Evolutionary conservation across 768 basidiomycete species (phyloP).

Genomic region (Cubamyces lactineus): DNA sequence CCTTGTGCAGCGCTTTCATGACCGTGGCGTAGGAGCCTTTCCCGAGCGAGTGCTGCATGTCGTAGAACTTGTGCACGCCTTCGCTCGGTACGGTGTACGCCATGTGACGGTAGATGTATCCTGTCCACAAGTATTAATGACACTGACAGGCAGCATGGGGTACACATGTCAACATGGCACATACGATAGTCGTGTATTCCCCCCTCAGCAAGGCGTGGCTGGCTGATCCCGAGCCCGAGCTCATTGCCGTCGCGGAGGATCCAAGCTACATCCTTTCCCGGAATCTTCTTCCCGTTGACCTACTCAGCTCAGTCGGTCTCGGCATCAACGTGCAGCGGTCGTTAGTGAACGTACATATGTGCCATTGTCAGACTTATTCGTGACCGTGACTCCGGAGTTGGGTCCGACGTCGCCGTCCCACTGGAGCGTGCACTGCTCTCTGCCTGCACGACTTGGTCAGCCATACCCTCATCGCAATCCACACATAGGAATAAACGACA

Average conservation of each 20-base stretch:
- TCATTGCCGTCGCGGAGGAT: conserved; percentile 80
- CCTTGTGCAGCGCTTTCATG: conserved; percentile 73
- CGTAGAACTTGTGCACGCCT: conserved; percentile 68
- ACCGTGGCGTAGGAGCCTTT: conserved; percentile 93
- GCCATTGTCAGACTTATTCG: conserved; percentile 61
- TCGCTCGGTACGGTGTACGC: conserved; percentile 51
- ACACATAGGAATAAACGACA: not conserved
- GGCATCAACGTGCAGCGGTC: too few relatives aligned
- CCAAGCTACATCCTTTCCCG: conserved; percentile 50
- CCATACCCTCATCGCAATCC: not conserved
- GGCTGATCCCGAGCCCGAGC: conserved; percentile 71
- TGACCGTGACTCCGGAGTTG: conserved; percentile 47
- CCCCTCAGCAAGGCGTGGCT: conserved; percentile 45
- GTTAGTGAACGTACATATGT: conserved; percentile 9
- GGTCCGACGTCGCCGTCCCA: conserved; percentile 57
- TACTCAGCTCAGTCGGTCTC: conserved; percentile 33
- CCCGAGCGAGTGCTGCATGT: conserved; percentile 72
- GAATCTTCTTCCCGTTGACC: conserved; percentile 68
- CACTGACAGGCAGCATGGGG: not conserved
- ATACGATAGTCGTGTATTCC: conserved; percentile 72
- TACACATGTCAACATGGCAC: conserved; percentile 34
- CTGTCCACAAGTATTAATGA: conserved; percentile 37
- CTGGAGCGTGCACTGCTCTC: conserved; percentile 54
- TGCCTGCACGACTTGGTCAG: conserved; percentile 39
- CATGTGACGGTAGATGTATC: conserved; percentile 71